phyloP scores from a whole-genome alignment of 257 asterid genomes.

The Solanum rostratum region DNA sequence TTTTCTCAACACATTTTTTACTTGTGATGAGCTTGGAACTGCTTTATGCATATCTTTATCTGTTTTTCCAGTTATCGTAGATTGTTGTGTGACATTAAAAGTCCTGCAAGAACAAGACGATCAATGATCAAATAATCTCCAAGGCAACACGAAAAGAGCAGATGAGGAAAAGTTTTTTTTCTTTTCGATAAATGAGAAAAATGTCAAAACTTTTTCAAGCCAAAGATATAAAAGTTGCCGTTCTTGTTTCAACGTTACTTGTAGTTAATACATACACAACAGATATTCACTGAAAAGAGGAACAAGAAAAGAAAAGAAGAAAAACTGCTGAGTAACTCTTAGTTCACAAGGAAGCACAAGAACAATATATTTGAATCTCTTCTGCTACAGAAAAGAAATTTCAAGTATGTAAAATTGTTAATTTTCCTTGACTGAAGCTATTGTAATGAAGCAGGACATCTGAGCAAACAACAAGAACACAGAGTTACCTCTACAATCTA shows the following conservation, averaged over 20 bases:
- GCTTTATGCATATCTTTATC: conserved; percentile 19
- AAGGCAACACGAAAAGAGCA: background rate
- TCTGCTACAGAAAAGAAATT: background rate
- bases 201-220: background rate
- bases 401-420: background rate
- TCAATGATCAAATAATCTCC: background rate
- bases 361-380: background rate
- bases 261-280: background rate
- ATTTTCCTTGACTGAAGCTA: background rate
- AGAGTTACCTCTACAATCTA: background rate
- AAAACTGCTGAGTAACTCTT: background rate
- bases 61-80: conserved; percentile 46
- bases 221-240: no score
- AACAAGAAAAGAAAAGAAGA: background rate
- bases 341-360: background rate
- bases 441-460: background rate
- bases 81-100: conserved; percentile 9
- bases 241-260: background rate
- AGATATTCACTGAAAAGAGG: background rate
- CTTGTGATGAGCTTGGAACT: background rate
- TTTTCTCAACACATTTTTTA: conserved; percentile 28
- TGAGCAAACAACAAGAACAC: background rate
- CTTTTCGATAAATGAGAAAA: background rate
- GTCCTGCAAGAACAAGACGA: background rate
- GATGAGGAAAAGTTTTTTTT: background rate